Evolutionary conservation across 768 basidiomycete genomes (phyloP).

Genomic region (Mycena leptocephala): DNA sequence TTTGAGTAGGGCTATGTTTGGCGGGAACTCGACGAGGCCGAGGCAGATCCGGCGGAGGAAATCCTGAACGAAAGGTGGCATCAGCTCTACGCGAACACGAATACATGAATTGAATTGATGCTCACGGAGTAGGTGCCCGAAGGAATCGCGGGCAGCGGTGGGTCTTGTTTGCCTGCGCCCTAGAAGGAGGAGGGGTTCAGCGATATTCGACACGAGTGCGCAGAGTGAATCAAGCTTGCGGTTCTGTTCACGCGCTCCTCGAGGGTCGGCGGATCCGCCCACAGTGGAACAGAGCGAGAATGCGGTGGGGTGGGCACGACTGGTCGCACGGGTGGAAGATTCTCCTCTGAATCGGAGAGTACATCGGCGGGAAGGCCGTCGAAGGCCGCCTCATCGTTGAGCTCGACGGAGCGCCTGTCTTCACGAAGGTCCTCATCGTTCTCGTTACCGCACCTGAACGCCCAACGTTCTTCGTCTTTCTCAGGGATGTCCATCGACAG

Average conservation of each 20-base stretch:
- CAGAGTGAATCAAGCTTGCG: background rate
- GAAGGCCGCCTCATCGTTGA: background rate
- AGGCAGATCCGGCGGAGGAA: background rate
- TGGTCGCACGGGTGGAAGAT: background rate
- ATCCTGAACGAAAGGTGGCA: background rate
- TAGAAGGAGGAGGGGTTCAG: too few species aligned
- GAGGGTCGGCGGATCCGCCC: too few species aligned
- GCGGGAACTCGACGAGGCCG: background rate
- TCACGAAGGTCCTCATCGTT: background rate
- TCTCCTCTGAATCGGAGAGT: background rate
- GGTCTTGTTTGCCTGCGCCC: background rate
- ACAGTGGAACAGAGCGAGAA: background rate
- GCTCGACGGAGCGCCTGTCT: background rate
- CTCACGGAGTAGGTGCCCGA: background rate
- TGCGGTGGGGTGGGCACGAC: background rate
- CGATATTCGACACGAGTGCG: background rate
- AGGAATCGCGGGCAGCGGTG: background rate
- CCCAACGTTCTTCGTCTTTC: background rate
- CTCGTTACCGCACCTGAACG: background rate
- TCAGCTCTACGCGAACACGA: too few species aligned
- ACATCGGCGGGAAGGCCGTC: background rate
- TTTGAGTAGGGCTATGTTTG: background rate
- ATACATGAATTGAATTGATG: background rate
- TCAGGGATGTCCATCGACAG: background rate
- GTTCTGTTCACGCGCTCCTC: background rate